These are phyloP conservation scores for Hibiscus mutabilis DNA, from an alignment of 345 rosid species.

Conservation along the genomic window DNA sequence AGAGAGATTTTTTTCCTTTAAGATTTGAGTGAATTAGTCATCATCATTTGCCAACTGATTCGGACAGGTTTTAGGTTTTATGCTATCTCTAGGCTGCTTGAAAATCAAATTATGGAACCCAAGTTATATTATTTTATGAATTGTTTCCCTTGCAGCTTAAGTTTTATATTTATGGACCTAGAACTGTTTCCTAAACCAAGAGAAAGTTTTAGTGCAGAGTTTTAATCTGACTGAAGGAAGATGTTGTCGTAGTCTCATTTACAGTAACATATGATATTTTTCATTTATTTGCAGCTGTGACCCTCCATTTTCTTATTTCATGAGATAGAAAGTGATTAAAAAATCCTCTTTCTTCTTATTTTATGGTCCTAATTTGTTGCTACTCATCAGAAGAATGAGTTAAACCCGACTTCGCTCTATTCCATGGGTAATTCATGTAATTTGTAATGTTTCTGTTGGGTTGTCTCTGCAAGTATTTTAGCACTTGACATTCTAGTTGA, in stretches of 20 bases:
- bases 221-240: neutral
- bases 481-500: neutral
- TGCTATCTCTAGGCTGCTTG: neutral
- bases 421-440: neutral
- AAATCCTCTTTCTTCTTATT: neutral
- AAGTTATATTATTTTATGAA: no score
- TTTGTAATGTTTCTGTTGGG: neutral
- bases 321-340: neutral
- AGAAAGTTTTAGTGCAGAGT: neutral
- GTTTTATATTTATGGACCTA: neutral
- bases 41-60: neutral
- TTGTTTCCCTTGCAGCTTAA: no score
- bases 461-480: neutral
- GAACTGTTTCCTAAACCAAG: neutral
- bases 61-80: neutral
- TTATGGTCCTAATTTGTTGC: neutral
- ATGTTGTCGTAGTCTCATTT: neutral
- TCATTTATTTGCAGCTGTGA: neutral
- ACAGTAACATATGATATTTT: neutral
- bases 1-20: neutral
- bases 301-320: neutral
- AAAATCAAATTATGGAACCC: neutral
- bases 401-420: neutral
- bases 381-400: neutral
- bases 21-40: neutral